Base-by-base conservation (phyloP, 768 basidiomycete species). In the Termitomyces sp. region DNA sequence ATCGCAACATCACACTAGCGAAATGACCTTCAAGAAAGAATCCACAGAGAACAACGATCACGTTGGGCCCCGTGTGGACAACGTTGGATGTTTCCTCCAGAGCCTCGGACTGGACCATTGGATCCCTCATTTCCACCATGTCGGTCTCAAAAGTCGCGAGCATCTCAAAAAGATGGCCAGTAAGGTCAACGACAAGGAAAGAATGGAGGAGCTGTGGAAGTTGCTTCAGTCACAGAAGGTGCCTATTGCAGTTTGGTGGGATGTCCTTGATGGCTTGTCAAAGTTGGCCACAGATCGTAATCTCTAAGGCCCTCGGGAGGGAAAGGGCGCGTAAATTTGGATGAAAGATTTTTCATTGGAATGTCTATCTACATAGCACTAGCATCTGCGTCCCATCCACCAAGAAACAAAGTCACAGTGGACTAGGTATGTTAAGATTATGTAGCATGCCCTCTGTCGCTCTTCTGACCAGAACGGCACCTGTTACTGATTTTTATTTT, bases 181-280 rank as follows among this genome's bases (percentile, higher is more conserved):
- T 12, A 60, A 33, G 22, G 42, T 51, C 18, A 46, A 51, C 22
- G 47, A 60, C 33, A 29, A 18, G 20, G 55, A 45, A 36, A 45
- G 54, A 39, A 52, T 45, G 50, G 50, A 56, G 15, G 55, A 60
- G 4, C 15, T 60, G 5, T 48, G 59, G 50, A 60, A 42, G 39
- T 22, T 60, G 10, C 24, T 60, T 13, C 50, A 56, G 49, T 33
- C n/a, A 13, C 51, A 60, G 36, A 45, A 50, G 39, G 22, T 60
- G 28, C 37, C 28, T 6, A 56, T 60, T 12, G n/a, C n/a, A 34
- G 55, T 52, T 34, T 60, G 59, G 59, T 60, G 59, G 59, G 34
- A 13, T 13, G 12, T 52, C n/a, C 39, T 39, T 6, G 51, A 52
- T 15, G 51, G 51, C 12, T 37, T 52, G 12, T 26, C 51, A 15